Conservation (phyloP, 176 grass and related monocot species). For the Poa pratensis region DNA sequence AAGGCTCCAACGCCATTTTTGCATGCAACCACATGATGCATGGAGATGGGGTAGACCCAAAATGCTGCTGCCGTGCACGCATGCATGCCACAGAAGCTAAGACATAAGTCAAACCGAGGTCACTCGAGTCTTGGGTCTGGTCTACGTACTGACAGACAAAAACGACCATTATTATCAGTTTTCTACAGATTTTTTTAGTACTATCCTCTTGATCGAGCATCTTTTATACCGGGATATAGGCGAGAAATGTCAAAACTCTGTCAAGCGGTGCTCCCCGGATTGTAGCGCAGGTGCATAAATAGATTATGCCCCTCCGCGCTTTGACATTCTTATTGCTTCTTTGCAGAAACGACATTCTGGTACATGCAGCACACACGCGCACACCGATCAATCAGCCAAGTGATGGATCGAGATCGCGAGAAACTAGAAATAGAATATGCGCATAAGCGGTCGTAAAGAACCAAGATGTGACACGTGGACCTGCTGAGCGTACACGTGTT, state of each 20-base stretch:
- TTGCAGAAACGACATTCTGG: constrained; percentile 8
- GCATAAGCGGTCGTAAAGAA: not conserved
- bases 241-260: not conserved
- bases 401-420: not conserved
- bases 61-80: not conserved
- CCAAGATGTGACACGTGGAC: not conserved
- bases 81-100: not conserved
- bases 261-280: not conserved
- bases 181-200: not conserved
- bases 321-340: constrained; percentile 8
- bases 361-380: not conserved
- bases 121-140: not conserved
- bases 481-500: not conserved
- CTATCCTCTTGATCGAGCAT: not conserved
- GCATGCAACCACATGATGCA: not conserved
- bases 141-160: constrained; percentile 10
- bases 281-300: constrained; percentile 16
- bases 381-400: constrained; percentile 2
- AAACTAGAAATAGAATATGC: not conserved
- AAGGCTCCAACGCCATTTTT: not conserved
- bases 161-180: not conserved
- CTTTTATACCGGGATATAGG: not conserved
- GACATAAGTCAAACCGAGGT: too few relatives aligned
- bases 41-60: too few relatives aligned
- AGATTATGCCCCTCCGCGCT: not conserved